Conservation (phyloP, 1,284 basidiomycete genomes). For the Golubevia sp. region DNA sequence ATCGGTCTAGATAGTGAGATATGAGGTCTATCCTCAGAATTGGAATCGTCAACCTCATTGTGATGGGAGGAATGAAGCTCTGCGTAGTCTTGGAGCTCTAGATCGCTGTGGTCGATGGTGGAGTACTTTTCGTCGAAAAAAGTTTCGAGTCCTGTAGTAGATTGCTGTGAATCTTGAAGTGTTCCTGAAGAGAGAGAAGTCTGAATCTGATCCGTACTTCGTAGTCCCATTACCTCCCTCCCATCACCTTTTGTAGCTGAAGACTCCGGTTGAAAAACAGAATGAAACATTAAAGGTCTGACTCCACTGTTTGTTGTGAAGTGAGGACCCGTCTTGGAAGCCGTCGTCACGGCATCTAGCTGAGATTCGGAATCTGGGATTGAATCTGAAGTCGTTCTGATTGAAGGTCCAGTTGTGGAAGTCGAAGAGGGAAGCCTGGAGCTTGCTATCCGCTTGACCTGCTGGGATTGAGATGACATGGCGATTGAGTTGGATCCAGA, state of each 20-base stretch:
- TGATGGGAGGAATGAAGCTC: too few relatives aligned
- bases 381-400: background rate
- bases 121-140: too few relatives aligned
- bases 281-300: background rate
- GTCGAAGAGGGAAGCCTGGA: background rate
- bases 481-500: background rate
- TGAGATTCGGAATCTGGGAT: background rate
- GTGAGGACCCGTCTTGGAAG: background rate
- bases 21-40: slow-evolving; percentile 11
- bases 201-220: too few relatives aligned
- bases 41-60: too few relatives aligned
- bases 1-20: slow-evolving; percentile 33
- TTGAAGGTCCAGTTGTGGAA: background rate
- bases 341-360: background rate
- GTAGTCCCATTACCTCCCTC: too few relatives aligned
- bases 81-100: too few relatives aligned
- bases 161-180: too few relatives aligned
- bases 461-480: background rate
- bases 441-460: background rate
- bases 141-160: too few relatives aligned
- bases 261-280: background rate
- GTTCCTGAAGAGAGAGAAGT: too few relatives aligned
- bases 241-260: too few relatives aligned
- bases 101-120: too few relatives aligned
- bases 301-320: background rate